These are phyloP conservation scores for Tuctoria greenei DNA, from an alignment of 176 grass and related monocot species.

Conservation along the genomic window DNA sequence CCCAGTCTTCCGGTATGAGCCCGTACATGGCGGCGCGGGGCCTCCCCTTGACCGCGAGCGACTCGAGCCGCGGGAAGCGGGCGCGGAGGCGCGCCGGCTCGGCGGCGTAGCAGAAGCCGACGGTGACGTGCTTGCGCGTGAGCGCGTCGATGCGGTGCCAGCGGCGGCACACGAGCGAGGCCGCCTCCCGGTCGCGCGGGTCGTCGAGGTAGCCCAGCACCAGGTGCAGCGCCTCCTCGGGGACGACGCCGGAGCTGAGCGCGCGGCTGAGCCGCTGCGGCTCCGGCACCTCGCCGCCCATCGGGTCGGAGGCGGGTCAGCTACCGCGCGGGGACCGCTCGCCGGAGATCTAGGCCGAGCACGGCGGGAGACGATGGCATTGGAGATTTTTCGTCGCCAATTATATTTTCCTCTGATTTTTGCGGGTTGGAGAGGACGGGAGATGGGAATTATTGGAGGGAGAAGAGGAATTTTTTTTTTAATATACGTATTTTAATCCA, in stretches of 20 bases:
- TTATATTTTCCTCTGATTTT: slow-evolving; percentile 2
- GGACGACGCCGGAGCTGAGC: slow-evolving; percentile 40
- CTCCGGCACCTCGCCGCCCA: slow-evolving; percentile 53
- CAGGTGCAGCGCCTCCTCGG: slow-evolving; percentile 59
- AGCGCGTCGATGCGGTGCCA: slow-evolving; percentile 75
- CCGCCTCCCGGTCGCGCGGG: slow-evolving; percentile 57
- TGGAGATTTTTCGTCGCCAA: slow-evolving; percentile 20
- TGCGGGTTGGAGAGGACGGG: slow-evolving; percentile 13
- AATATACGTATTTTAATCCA: no score
- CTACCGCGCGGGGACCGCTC: background rate
- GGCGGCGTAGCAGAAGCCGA: slow-evolving; percentile 68
- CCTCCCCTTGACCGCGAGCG: slow-evolving; percentile 67
- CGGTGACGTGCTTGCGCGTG: slow-evolving; percentile 74
- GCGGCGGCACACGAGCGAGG: slow-evolving; percentile 61
- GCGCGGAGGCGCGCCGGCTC: slow-evolving; percentile 44
- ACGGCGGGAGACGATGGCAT: slow-evolving; percentile 14
- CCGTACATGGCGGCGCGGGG: slow-evolving; percentile 77
- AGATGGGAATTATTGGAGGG: slow-evolving; percentile 51
- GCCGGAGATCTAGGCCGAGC: slow-evolving; percentile 39
- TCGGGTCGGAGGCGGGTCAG: background rate
- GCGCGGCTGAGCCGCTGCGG: slow-evolving; percentile 32
- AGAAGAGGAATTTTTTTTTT: no score
- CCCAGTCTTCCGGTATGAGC: slow-evolving; percentile 70
- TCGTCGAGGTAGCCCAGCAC: slow-evolving; percentile 62
- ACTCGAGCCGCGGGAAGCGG: slow-evolving; percentile 62